Evolutionary conservation across 2,329 filamentous ascomycete species (phyloP).

Genomic region (Colletotrichum simmondsii): DNA sequence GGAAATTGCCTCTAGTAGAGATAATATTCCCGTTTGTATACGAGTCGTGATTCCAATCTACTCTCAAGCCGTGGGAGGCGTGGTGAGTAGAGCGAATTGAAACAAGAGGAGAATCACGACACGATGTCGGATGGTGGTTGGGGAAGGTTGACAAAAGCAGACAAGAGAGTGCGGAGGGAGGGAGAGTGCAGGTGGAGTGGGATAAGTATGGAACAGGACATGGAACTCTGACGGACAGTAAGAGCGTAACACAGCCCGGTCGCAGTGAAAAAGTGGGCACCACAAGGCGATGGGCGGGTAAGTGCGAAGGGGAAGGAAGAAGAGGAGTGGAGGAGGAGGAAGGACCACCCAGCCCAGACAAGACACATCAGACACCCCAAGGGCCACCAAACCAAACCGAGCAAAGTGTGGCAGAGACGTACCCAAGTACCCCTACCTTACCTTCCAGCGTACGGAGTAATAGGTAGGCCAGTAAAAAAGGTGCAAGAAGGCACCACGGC

Average conservation of each 20-base stretch:
- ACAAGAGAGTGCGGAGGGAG: conserved; percentile 21
- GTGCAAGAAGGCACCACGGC: neutral
- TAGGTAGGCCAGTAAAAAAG: neutral
- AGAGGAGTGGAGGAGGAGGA: conserved; percentile 4
- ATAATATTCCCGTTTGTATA: neutral
- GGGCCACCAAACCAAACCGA: neutral
- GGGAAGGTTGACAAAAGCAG: conserved; percentile 24
- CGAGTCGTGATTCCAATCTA: conserved; percentile 13
- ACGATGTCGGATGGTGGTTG: conserved; percentile 27
- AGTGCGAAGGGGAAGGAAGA: neutral
- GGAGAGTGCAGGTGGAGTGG: conserved; percentile 35
- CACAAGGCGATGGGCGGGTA: conserved; percentile 23
- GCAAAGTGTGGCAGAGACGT: conserved; percentile 3
- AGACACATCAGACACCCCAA: neutral
- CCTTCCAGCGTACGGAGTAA: no score
- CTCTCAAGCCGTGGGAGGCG: conserved; percentile 6
- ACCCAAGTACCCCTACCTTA: neutral
- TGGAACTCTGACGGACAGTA: conserved; percentile 31
- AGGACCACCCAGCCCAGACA: conserved; percentile 6
- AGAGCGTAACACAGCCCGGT: conserved; percentile 25
- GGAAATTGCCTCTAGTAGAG: neutral
- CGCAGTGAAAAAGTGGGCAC: conserved; percentile 28
- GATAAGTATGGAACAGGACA: conserved; percentile 32
- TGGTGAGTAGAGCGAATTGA: conserved; percentile 22
- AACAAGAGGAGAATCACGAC: conserved; percentile 27